A percentile compares a stretch with the other conserved stretches of the same genome.
Evolutionary conservation across 257 asterid species (phyloP).

Genomic region (Handroanthus guayacan): DNA sequence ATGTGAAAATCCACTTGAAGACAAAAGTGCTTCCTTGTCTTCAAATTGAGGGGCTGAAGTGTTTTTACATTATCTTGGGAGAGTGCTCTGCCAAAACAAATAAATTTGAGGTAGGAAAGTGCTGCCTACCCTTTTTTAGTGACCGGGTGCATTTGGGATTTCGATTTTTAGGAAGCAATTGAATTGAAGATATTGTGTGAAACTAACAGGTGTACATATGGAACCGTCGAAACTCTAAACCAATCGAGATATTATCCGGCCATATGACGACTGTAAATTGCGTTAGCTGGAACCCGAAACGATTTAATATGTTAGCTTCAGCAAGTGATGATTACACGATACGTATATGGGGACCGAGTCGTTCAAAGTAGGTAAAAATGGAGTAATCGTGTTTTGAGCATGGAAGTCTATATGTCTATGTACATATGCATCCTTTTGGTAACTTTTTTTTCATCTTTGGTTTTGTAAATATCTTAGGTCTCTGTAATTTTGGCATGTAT

Average conservation of each 20-base stretch:
- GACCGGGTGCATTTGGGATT: neutral
- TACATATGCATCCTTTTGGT: conserved; percentile 29
- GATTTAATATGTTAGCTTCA: conserved; percentile 81
- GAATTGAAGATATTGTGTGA: conserved; percentile 19
- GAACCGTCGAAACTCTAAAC: conserved; percentile 63
- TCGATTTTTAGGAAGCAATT: neutral
- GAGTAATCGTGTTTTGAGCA: conserved; percentile 27
- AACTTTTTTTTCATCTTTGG: conserved; percentile 1
- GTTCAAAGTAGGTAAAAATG: conserved; percentile 37
- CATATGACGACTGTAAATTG: conserved; percentile 84
- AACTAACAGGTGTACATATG: conserved; percentile 80
- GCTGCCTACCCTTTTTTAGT: neutral
- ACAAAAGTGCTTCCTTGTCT: too few species aligned
- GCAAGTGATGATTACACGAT: conserved; percentile 91
- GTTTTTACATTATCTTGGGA: too few species aligned
- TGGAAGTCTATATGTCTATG: conserved; percentile 24
- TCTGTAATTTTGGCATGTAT: conserved; percentile 35
- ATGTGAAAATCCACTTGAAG: too few species aligned
- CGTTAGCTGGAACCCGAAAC: conserved; percentile 88
- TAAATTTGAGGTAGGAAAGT: neutral
- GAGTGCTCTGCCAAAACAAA: too few species aligned
- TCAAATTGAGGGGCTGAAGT: too few species aligned
- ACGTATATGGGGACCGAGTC: conserved; percentile 90
- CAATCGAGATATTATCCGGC: conserved; percentile 79
- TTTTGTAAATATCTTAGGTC: conserved; percentile 40